Base-by-base conservation (phyloP, 148 eudicot genomes). In the Rhododendron molle region DNA sequence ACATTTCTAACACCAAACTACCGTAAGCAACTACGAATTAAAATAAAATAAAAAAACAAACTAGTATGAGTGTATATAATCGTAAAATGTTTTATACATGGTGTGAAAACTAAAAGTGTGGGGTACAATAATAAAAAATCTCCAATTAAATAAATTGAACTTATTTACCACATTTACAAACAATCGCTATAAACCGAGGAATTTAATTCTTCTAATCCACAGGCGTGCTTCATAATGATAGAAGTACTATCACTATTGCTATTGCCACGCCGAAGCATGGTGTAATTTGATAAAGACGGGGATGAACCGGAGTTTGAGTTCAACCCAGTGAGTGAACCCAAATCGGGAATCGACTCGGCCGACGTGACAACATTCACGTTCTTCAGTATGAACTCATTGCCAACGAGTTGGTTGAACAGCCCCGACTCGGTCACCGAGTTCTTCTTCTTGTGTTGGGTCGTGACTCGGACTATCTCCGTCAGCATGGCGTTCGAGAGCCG, bases 101-200 rank as follows among this genome's bases (percentile, higher is more conserved):
- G n/a, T 54, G 56, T 54, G 28, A 30, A 26, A 28, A 54, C 20
- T 38, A 4, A 49, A 69, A 83, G 9, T 38, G 60, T 50, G n/a
- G 30, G 43, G 23, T 36, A 21, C 76, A 74, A 34, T 11, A 81
- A 65, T 50, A 49, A 49, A 34, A 81, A 60, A 14, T 34, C 10
- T 50, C 69, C 46, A 54, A 58, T 36, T 43, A 76, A 28, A 28
- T 76, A 20, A 28, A 76, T 21, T 28, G 34, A 8, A 34, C 50
- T 65, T 83, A 84, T 82, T 82, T 43, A 47, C 44, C 38, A 14
- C 12, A 71, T 30, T 78, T 60, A 67, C 87, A 80, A 91, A 86
- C 98, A 95, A 85, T 93, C 94, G 78, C 85, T 90, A 87, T 91
- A 95, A 81, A 93, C 90, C 43, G 86, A 85, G 54, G 92, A 85